Conservation (phyloP, 2,329 filamentous ascomycete genomes). For the Fusarium camptoceras region DNA sequence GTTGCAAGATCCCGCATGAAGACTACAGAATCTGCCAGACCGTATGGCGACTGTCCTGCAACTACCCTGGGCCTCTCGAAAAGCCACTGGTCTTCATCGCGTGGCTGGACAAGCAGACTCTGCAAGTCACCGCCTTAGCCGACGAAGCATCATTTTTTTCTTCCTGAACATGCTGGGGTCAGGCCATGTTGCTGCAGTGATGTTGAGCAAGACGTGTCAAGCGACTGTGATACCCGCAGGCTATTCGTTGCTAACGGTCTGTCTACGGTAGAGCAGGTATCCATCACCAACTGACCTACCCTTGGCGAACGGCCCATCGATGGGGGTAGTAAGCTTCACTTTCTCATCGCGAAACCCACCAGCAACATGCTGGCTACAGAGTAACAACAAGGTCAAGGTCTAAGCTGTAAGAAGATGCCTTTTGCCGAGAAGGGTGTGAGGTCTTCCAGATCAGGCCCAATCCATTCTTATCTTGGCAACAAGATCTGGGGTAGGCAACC, state of each 20-base stretch:
- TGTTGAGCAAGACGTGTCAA: constrained; percentile 22
- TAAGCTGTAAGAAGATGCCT: constrained; percentile 26
- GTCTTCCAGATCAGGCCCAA: constrained; percentile 31
- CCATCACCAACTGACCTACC: constrained; percentile 24
- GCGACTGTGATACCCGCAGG: constrained; percentile 13
- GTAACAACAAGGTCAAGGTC: constrained; percentile 15
- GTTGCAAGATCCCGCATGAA: constrained; percentile 3
- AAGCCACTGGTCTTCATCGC: constrained; percentile 32
- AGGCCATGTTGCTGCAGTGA: constrained; percentile 43
- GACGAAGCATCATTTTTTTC: constrained; percentile 18
- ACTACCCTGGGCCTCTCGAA: constrained; percentile 22
- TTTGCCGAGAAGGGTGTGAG: constrained; percentile 17
- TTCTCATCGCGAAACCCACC: constrained; percentile 22
- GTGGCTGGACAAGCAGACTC: constrained; percentile 18
- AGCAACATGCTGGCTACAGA: constrained; percentile 17
- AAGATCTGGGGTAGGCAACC: constrained; percentile 34
- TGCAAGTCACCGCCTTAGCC: constrained; percentile 36
- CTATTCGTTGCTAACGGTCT: constrained; percentile 32
- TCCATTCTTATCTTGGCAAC: constrained; percentile 16
- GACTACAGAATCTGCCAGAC: constrained; percentile 13
- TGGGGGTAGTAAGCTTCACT: constrained; percentile 14
- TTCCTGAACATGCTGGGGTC: constrained; percentile 22
- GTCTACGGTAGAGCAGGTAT: constrained; percentile 24
- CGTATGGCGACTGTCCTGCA: constrained; percentile 32
- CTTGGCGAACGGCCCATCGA: constrained; percentile 31